These are phyloP conservation scores for Phoenix roebelenii DNA, from an alignment of 176 grass and related monocot genomes.

Conservation along the genomic window DNA sequence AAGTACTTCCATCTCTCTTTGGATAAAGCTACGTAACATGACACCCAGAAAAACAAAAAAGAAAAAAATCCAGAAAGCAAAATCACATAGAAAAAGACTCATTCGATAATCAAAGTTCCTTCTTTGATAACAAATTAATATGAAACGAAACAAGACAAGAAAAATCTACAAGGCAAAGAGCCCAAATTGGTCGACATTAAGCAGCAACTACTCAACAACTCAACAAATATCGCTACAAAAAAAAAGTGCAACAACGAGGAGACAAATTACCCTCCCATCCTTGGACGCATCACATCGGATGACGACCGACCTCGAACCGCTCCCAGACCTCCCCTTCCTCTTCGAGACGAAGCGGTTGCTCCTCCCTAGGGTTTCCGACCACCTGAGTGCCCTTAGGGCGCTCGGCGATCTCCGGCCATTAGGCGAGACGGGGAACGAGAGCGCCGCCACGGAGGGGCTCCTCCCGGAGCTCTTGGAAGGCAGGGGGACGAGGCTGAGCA, in stretches of 20 bases:
- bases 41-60: too few relatives aligned
- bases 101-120: too few relatives aligned
- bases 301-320: slow-evolving; percentile 5
- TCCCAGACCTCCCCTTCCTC: slow-evolving; percentile 8
- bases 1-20: too few relatives aligned
- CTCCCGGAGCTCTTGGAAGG: neutral
- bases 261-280: slow-evolving; percentile 39
- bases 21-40: too few relatives aligned
- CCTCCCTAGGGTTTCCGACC: slow-evolving; percentile 17
- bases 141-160: neutral
- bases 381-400: slow-evolving; percentile 27
- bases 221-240: too few relatives aligned
- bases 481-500: neutral
- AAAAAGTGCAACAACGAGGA: neutral
- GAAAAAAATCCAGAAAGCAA: too few relatives aligned
- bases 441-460: neutral
- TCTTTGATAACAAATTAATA: too few relatives aligned
- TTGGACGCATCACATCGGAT: slow-evolving; percentile 38
- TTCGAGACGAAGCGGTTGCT: slow-evolving; percentile 7
- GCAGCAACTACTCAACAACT: neutral
- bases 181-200: neutral
- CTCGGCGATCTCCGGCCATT: neutral
- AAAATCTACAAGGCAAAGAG: neutral
- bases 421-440: slow-evolving; percentile 5
- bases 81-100: too few relatives aligned